A percentile compares a stretch with the other conserved stretches of the same genome.
These are phyloP conservation scores for Cladosporium cucumerinum DNA, from an alignment of 2,329 filamentous ascomycete species.

Conservation along the genomic window DNA sequence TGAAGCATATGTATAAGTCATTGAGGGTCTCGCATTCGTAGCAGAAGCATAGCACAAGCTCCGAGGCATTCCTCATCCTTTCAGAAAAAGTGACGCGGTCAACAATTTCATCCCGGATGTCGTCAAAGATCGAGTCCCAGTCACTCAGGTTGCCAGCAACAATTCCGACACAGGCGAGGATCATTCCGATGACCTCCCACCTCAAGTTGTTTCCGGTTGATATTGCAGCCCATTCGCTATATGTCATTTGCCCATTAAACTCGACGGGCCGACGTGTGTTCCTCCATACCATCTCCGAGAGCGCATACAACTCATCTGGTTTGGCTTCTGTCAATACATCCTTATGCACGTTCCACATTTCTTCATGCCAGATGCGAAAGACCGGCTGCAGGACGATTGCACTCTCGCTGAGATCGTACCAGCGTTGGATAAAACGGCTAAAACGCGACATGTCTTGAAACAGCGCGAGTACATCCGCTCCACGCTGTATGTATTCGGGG, in stretches of 20 bases:
- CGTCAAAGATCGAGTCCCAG: conserved; percentile 37
- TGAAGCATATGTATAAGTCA: conserved; percentile 34
- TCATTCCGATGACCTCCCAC: conserved; percentile 45
- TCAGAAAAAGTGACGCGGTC: conserved; percentile 49
- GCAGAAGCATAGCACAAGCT: conserved; percentile 35
- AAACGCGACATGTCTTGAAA: conserved; percentile 34
- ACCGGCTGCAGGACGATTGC: conserved; percentile 33
- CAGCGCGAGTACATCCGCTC: conserved; percentile 33
- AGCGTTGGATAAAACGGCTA: conserved; percentile 30
- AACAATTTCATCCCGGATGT: conserved; percentile 48
- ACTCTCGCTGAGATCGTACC: conserved; percentile 36
- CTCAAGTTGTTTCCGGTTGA: conserved; percentile 40
- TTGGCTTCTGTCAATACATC: conserved; percentile 28
- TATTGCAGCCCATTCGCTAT: conserved; percentile 38
- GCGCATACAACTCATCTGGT: conserved; percentile 33
- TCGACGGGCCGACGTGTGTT: conserved; percentile 40
- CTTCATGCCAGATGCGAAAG: conserved; percentile 34
- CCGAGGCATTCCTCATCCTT: conserved; percentile 33
- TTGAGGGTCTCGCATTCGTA: conserved; percentile 36
- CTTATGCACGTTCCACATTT: conserved; percentile 36
- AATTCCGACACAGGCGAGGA: conserved; percentile 39
- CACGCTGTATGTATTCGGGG: conserved; percentile 32
- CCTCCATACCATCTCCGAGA: conserved; percentile 43
- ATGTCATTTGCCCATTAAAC: conserved; percentile 37
- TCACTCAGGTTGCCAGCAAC: conserved; percentile 35